Conservation (phyloP, 805 yeast species). For the Metschnikowia matae region DNA sequence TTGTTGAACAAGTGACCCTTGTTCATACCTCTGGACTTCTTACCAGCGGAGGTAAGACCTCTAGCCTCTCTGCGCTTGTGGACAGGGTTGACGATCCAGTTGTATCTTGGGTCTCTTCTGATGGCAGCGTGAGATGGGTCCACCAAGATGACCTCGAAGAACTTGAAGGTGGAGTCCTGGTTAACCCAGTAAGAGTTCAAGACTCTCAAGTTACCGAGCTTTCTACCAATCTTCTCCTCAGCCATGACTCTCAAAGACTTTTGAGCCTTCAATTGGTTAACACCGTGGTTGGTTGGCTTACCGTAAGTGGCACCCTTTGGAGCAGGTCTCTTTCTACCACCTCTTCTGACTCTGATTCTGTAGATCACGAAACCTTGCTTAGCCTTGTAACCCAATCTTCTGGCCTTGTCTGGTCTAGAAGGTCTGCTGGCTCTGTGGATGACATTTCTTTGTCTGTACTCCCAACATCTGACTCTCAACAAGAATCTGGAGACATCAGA, state of each 20-base stretch:
- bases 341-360: conserved; percentile 99
- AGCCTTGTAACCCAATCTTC: conserved; percentile 99
- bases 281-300: conserved; percentile 99
- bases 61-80: conserved; percentile 99
- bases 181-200: conserved; percentile 99
- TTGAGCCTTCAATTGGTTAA: conserved; percentile 98
- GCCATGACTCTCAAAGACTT: conserved; percentile 97
- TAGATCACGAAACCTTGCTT: conserved; percentile 98
- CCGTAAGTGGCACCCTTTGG: conserved; percentile 99
- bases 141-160: conserved; percentile 95
- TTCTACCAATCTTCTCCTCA: conserved; percentile 99
- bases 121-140: conserved; percentile 98
- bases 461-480: conserved; percentile 99
- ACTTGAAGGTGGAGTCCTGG: conserved; percentile 99
- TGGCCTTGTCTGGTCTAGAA: conserved; percentile 99
- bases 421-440: conserved; percentile 99
- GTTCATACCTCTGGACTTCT: conserved; percentile 99
- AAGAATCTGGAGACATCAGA: conserved; percentile 98
- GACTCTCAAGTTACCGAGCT: conserved; percentile 98
- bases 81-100: conserved; percentile 99
- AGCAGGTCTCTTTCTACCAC: conserved; percentile 99
- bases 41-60: conserved; percentile 97
- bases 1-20: conserved; percentile 99
- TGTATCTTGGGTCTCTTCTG: conserved; percentile 97
- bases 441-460: conserved; percentile 98